Evolutionary conservation across 2,329 filamentous ascomycete genomes (phyloP).

Genomic region (Aspergillus candidus): DNA sequence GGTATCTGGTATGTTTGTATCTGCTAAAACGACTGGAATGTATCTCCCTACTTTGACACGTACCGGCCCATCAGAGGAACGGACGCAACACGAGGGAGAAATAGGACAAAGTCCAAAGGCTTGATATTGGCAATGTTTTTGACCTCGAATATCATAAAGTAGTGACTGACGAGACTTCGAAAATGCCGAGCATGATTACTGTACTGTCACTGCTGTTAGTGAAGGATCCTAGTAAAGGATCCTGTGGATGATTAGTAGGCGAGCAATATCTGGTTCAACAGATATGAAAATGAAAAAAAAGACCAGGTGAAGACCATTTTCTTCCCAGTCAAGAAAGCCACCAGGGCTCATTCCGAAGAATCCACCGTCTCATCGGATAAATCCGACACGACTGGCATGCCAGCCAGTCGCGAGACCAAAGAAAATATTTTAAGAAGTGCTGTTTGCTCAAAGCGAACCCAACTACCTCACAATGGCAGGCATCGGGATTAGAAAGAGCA

Average conservation of each 20-base stretch:
- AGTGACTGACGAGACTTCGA: constrained; percentile 42
- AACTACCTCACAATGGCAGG: constrained; percentile 29
- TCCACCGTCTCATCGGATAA: too few relatives aligned
- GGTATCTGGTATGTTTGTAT: too few relatives aligned
- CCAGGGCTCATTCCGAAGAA: too few relatives aligned
- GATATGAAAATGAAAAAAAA: neutral
- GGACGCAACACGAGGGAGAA: constrained; percentile 42
- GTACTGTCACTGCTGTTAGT: too few relatives aligned
- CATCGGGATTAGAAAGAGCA: constrained; percentile 42
- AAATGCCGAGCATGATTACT: constrained; percentile 24
- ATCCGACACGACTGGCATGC: too few relatives aligned
- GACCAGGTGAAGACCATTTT: constrained; percentile 9
- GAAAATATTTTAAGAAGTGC: constrained; percentile 1
- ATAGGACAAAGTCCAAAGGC: constrained; percentile 21
- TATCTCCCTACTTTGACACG: constrained; percentile 43
- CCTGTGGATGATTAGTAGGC: constrained; percentile 6
- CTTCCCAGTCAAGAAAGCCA: neutral
- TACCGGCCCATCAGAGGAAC: constrained; percentile 30
- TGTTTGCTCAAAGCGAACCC: constrained; percentile 45
- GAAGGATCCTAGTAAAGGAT: neutral
- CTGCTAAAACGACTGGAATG: constrained; percentile 21
- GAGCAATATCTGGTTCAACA: neutral
- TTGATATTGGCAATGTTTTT: constrained; percentile 40
- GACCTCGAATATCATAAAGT: constrained; percentile 41
- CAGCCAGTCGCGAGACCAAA: neutral